phyloP scores from a whole-genome alignment of 495 filamentous ascomycete genomes.

The Glonium stellatum region DNA sequence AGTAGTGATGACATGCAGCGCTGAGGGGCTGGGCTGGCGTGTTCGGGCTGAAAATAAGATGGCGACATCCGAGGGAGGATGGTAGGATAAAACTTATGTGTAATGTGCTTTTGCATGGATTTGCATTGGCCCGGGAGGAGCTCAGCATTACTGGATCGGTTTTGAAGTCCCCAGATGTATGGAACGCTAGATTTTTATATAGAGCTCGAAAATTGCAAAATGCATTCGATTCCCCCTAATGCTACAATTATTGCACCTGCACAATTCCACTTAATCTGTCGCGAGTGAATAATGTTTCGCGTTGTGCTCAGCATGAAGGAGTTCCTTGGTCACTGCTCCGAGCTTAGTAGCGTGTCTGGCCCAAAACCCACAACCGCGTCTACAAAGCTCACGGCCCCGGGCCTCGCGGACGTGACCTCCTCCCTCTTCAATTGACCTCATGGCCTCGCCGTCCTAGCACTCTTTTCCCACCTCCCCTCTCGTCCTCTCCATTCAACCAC shows the following conservation, averaged over 20 bases:
- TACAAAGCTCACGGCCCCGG: conserved; percentile 5
- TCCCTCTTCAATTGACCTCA: conserved; percentile 22
- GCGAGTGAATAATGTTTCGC: not conserved
- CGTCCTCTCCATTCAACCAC: conserved; percentile 10
- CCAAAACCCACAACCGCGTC: conserved; percentile 16
- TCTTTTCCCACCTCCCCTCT: conserved; percentile 7
- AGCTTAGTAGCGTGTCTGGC: conserved; percentile 9
- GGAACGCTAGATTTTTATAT: not conserved
- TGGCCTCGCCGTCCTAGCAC: conserved; percentile 11
- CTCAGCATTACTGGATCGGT: too few species aligned
- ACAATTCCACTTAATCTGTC: not conserved
- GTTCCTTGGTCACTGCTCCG: not conserved
- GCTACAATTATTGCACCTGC: not conserved
- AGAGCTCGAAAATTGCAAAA: not conserved
- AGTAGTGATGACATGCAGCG: conserved; percentile 7
- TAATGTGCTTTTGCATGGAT: conserved; percentile 16
- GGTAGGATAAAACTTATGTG: not conserved
- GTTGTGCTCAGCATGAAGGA: not conserved
- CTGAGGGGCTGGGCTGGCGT: conserved; percentile 25
- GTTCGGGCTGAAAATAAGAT: conserved; percentile 1
- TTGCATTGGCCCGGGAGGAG: too few species aligned
- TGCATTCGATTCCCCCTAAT: not conserved
- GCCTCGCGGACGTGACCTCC: conserved; percentile 23
- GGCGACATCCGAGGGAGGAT: not conserved
- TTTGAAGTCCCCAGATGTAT: not conserved